Evolutionary conservation across 106 monocot species (phyloP), one percentile per base, ranked within the genome.

Genomic region (Dendrobium huoshanense): DNA sequence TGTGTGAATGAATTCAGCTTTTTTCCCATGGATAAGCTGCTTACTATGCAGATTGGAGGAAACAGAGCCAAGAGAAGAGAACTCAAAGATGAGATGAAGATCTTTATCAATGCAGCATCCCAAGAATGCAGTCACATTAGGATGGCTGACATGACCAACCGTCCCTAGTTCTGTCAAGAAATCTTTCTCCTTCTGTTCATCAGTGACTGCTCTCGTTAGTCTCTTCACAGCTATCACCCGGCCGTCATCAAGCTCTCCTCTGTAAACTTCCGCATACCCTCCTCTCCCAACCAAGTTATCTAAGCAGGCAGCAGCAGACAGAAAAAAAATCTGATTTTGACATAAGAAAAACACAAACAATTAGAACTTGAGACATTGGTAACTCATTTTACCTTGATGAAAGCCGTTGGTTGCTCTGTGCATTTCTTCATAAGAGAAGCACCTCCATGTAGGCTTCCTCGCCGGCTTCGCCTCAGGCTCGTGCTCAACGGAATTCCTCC

Each of bases 101-200:
- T 85, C 93, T 19, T 40, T 59, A 72, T 93, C 93, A 67, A 93
- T 80, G 84, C 93, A 90, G 82, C 84, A 93, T 25, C 93, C 93
- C 2, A 90, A 47, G 55, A 93, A 83, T 4, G 85, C 19, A 31
- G 83, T 90, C 19, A 93, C 93, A 78, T 93, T 90, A 11, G 90
- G 88, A 72, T 93, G 93, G 24, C 77, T 74, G 19, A 87, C 93
- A 61, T 93, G 93, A n/a, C 93, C 82, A n/a, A 93, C 83, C 2
- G 88, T 90, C 7, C 93, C 93, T 16, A 93, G 87, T 84, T 93
- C 93, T n/a, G 83, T 87, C 80, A 93, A 78, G 82, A 93, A 93
- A 79, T 93, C 90, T 54, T 88, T 90, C 82, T 93, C 93, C 76
- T 79, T 88, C 31, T 87, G 85, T 78, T 93, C 93, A 65, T 87